Conservation (phyloP, 176 grass and related monocot genomes). For the Microstegium vimineum region DNA sequence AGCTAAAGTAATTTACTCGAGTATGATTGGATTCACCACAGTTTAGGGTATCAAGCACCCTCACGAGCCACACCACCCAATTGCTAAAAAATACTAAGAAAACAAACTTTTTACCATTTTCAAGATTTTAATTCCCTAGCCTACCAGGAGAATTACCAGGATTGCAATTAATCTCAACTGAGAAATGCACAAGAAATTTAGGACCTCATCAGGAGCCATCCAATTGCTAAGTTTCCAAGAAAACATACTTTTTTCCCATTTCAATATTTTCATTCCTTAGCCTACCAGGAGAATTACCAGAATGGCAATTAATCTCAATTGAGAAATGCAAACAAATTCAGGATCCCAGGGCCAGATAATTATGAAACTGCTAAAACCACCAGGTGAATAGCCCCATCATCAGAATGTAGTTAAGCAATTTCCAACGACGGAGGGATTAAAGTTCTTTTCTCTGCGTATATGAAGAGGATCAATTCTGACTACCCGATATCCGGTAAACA, state of each 20-base stretch:
- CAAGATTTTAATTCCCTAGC: neutral
- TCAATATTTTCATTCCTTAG: neutral
- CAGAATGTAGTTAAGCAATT: neutral
- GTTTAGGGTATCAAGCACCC: neutral
- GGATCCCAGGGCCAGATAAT: neutral
- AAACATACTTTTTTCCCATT: neutral
- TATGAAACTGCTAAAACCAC: neutral
- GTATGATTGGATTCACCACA: neutral
- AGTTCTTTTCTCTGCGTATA: neutral
- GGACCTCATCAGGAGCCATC: neutral
- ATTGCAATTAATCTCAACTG: neutral
- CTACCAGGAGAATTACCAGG: neutral
- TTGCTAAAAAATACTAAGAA: neutral
- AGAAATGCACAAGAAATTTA: neutral
- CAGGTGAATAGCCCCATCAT: neutral
- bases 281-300: neutral
- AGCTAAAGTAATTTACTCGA: neutral
- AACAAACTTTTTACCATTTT: neutral
- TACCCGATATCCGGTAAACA: neutral
- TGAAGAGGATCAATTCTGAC: neutral
- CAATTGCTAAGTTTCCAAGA: neutral
- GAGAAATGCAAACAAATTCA: neutral
- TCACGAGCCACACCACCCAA: neutral
- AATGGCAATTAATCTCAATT: neutral
- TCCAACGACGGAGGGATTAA: neutral